Evolutionary conservation across 306 rosid species (phyloP).

Genomic region (Citrullus amarus): DNA sequence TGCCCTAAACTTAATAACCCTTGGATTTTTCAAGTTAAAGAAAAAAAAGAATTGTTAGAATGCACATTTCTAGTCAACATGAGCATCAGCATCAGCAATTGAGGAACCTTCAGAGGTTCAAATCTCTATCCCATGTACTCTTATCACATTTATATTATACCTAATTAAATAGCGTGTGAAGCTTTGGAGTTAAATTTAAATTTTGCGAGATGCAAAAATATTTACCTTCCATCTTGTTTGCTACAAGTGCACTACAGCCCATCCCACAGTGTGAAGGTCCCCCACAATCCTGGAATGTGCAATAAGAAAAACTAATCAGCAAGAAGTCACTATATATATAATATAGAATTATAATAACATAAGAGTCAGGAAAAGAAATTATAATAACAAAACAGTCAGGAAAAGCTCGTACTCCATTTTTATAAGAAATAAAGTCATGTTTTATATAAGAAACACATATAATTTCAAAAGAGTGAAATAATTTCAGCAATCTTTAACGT

Average conservation of each 20-base stretch:
- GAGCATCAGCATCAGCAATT: background rate
- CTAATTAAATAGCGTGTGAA: background rate
- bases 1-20: background rate
- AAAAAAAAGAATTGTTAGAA: background rate
- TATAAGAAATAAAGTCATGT: background rate
- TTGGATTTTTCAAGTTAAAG: background rate
- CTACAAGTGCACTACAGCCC: slow-evolving; percentile 76
- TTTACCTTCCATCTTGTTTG: slow-evolving; percentile 50
- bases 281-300: slow-evolving; percentile 62
- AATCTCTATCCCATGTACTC: background rate
- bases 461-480: background rate
- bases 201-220: background rate
- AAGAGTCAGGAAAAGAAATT: background rate
- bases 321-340: background rate
- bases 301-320: slow-evolving; percentile 14
- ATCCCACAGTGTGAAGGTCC: slow-evolving; percentile 75
- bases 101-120: background rate
- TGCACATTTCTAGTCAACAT: background rate
- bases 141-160: background rate
- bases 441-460: background rate
- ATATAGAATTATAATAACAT: background rate
- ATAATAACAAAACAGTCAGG: background rate
- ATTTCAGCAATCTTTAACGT: background rate
- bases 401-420: background rate
- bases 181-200: background rate